Evolutionary conservation across 2,329 filamentous ascomycete genomes (phyloP).

Genomic region (Aspergillus bombycis): DNA sequence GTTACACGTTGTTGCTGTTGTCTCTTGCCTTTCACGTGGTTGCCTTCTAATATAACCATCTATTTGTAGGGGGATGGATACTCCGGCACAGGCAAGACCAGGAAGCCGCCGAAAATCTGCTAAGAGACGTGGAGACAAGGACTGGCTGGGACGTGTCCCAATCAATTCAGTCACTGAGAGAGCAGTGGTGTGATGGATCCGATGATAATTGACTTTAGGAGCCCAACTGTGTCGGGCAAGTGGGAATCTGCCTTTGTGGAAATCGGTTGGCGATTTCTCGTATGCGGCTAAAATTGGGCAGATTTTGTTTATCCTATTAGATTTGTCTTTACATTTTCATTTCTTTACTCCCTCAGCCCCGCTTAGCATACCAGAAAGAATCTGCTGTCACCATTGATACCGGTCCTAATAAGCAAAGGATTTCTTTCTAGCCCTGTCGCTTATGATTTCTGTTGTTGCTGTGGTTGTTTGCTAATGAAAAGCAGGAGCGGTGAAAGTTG

Average conservation of each 20-base stretch:
- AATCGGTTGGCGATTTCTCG: neutral
- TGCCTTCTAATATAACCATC: neutral
- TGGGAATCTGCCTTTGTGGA: neutral
- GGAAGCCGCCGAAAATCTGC: conserved; percentile 26
- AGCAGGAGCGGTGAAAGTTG: conserved; percentile 8
- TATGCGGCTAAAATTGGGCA: neutral
- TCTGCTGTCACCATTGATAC: neutral
- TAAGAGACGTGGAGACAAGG: conserved; percentile 25
- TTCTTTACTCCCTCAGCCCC: no score
- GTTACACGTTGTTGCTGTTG: neutral
- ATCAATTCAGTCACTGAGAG: conserved; percentile 25
- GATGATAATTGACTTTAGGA: conserved; percentile 7
- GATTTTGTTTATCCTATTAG: neutral
- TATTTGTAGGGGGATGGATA: conserved; percentile 29
- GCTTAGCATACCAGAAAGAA: neutral
- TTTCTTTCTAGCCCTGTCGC: neutral
- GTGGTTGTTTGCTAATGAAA: no score
- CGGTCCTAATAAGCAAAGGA: neutral
- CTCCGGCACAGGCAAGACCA: conserved; percentile 28
- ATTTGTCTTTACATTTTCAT: no score
- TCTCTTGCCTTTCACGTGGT: neutral
- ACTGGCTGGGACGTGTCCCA: conserved; percentile 32
- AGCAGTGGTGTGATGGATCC: conserved; percentile 27
- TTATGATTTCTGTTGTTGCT: neutral
- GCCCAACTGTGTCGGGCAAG: neutral